Evolutionary conservation across 352 stramenopile genomes (phyloP).

Genomic region (Phytopythium oedochilum): DNA sequence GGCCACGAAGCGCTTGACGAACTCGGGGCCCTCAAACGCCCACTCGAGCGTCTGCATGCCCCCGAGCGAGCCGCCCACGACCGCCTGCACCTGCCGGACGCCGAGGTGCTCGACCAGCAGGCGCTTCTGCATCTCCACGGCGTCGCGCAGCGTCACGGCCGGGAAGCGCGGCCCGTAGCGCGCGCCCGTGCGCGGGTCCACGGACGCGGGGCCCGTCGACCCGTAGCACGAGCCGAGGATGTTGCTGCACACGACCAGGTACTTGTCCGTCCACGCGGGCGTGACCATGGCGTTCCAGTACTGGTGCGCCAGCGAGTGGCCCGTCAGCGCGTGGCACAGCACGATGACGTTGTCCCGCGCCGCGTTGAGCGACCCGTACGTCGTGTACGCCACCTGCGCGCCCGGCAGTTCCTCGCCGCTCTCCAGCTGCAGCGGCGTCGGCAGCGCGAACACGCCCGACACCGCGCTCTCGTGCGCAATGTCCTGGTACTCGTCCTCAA

Average conservation of each 20-base stretch:
- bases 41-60: constrained; percentile 98
- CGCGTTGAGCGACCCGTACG: constrained; percentile 90
- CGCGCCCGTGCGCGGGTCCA: constrained; percentile 62
- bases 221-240: constrained; percentile 96
- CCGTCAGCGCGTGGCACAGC: constrained; percentile 94
- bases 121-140: constrained; percentile 86
- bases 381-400: constrained; percentile 91
- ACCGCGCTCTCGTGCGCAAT: constrained; percentile 34
- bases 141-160: constrained; percentile 91
- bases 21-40: constrained; percentile 82
- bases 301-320: constrained; percentile 90
- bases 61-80: constrained; percentile 95
- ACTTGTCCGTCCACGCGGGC: constrained; percentile 93
- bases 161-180: constrained; percentile 90
- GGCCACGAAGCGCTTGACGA: constrained; percentile 87
- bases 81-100: constrained; percentile 79
- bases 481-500: constrained; percentile 66
- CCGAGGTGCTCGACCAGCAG: constrained; percentile 88
- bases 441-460: constrained; percentile 39
- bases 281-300: constrained; percentile 95
- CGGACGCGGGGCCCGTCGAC: constrained; percentile 80
- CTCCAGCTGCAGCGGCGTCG: constrained; percentile 47
- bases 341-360: constrained; percentile 90
- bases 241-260: constrained; percentile 96
- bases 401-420: constrained; percentile 56